Conservation (phyloP, 371 early-diverging fungal species). For the Apophysomyces ossiformis region DNA sequence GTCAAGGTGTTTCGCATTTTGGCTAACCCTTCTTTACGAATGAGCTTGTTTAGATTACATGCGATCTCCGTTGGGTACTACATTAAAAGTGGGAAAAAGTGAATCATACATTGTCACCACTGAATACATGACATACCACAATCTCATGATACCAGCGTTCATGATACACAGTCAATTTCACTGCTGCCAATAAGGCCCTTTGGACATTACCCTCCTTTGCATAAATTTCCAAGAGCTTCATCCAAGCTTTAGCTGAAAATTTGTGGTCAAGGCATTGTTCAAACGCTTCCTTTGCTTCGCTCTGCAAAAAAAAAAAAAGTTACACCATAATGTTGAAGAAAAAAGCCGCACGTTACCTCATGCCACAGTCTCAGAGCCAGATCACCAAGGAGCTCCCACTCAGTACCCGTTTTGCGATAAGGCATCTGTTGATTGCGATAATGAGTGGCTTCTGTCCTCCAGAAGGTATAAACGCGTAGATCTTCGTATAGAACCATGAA, state of each 20-base stretch:
- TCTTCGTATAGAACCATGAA: conserved; percentile 98
- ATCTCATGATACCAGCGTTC: conserved; percentile 87
- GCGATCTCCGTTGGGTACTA: conserved; percentile 91
- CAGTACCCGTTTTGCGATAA: conserved; percentile 89
- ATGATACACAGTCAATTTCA: conserved; percentile 79
- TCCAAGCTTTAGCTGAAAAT: conserved; percentile 88
- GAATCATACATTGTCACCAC: neutral
- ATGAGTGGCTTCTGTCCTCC: conserved; percentile 74
- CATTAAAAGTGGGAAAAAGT: conserved; percentile 4
- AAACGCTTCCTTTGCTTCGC: conserved; percentile 92
- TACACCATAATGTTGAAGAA: conserved; percentile 1
- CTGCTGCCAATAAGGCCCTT: conserved; percentile 78
- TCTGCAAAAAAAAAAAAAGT: conserved; percentile 29
- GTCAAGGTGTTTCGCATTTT: conserved; percentile 90
- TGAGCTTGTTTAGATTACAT: conserved; percentile 77
- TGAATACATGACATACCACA: conserved; percentile 58
- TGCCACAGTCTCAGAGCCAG: conserved; percentile 86
- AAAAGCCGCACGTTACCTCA: conserved; percentile 43
- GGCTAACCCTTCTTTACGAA: conserved; percentile 83
- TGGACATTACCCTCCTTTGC: conserved; percentile 79
- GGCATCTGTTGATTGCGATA: conserved; percentile 75
- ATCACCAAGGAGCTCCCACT: conserved; percentile 97
- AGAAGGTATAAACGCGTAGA: conserved; percentile 90
- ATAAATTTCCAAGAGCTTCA: conserved; percentile 82
- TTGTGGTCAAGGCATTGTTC: conserved; percentile 85